Evolutionary conservation across 2,329 filamentous ascomycete species (phyloP).

Genomic region (Hypoxylon sp.): DNA sequence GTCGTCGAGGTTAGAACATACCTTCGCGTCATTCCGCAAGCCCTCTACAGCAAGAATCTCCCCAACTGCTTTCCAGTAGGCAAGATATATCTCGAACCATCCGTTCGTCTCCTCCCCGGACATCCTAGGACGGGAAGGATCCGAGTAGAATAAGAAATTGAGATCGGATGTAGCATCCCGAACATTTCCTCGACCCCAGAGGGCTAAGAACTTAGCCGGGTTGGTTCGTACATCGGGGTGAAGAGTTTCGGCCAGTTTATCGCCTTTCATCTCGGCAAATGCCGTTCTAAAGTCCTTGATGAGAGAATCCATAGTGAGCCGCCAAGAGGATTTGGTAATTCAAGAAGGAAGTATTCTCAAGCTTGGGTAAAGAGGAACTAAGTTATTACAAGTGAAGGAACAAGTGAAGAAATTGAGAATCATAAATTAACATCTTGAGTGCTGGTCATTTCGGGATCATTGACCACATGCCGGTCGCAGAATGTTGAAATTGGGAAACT

Average conservation of each 20-base stretch:
- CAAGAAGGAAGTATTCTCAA: background rate
- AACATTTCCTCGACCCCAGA: constrained; percentile 79
- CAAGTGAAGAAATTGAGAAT: constrained; percentile 12
- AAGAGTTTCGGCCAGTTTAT: constrained; percentile 80
- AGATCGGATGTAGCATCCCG: constrained; percentile 78
- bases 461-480: constrained; percentile 1
- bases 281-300: constrained; percentile 82
- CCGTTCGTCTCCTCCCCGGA: constrained; percentile 78
- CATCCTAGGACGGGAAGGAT: constrained; percentile 68
- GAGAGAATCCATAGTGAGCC: constrained; percentile 73
- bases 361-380: background rate
- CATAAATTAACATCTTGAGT: constrained; percentile 16
- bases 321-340: background rate
- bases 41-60: constrained; percentile 79
- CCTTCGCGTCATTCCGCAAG: constrained; percentile 56
- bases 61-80: constrained; percentile 86
- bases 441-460: constrained; percentile 16
- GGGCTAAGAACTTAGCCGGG: constrained; percentile 75
- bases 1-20: constrained; percentile 39
- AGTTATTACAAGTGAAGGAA: constrained; percentile 1
- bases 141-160: constrained; percentile 78
- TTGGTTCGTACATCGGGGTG: constrained; percentile 78
- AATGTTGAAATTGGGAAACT: constrained; percentile 16
- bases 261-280: constrained; percentile 76
- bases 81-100: constrained; percentile 89